Base-by-base conservation (phyloP, 2,329 filamentous ascomycete species). In the Microascus cirrosus region DNA sequence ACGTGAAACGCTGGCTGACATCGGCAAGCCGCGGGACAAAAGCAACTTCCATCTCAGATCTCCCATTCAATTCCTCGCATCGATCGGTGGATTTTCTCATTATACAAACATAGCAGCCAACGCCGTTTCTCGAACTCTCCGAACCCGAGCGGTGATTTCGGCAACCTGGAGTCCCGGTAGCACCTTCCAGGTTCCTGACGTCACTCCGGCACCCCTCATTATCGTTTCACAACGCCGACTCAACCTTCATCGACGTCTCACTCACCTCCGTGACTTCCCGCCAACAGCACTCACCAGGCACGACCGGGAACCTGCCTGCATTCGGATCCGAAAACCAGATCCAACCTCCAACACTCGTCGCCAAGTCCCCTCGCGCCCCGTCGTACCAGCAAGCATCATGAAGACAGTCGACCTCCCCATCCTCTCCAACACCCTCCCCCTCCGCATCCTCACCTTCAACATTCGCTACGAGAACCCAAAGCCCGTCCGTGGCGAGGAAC, bases 371-470 rank as follows among this genome's bases (percentile, higher is more conserved):
- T n/a, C n/a, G n/a, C n/a, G 4, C 35, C 45, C 7, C 7, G 18
- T 20, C 45, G 45, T 6, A 22, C n/a, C 15, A 39, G n/a, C 18
- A 45, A 45, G 39, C 32, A 58, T 7, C 45, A 58, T 54, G 56
- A 53, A 48, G 32, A 55, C 36, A 20, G 57, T 60, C 55, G 59
- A 56, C 48, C 22, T 57, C 24, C 55, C 53, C 35, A 28, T 58
- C n/a, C 36, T 60, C n/a, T 45, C 52, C 20, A 35, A 56, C n/a
- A 48, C 48, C 12, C 28, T 62, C 6, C 58, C 59, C 28, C 51
- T 58, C 51, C 82, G 85, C 53, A 67, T 88, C 59, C 69, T 87
- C 59, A 82, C 81, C n/a, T 80, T 84, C 70, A 89, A 89, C 66
- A 80, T 89, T 60, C 81, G 86, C 42, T 87, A 85, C 65, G 85